Conservation (phyloP, 306 rosid species). For the Fagus sylvatica region DNA sequence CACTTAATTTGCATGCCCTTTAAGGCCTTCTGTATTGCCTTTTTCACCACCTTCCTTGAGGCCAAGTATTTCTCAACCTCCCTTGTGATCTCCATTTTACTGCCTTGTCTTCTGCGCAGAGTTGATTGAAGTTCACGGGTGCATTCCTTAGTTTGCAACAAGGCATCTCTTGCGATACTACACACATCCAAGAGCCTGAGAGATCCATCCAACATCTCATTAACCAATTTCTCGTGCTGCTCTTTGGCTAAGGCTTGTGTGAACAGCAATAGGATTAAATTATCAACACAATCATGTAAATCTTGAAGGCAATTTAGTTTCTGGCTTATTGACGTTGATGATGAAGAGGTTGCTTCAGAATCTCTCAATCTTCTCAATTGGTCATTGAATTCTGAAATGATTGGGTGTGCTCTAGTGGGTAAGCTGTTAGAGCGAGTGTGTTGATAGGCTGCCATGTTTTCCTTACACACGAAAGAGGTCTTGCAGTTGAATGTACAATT, state of each 20-base stretch:
- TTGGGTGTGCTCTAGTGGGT: neutral
- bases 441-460: neutral
- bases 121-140: neutral
- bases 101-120: neutral
- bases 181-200: constrained; percentile 43
- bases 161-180: constrained; percentile 27
- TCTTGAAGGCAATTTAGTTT: constrained; percentile 32
- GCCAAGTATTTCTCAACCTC: constrained; percentile 5
- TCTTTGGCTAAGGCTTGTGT: constrained; percentile 32
- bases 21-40: constrained; percentile 31
- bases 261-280: constrained; percentile 31
- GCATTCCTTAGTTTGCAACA: constrained; percentile 1
- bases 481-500: neutral
- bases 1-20: constrained; percentile 29
- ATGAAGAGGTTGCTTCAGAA: constrained; percentile 18
- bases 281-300: constrained; percentile 35
- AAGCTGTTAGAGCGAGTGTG: neutral
- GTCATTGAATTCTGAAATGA: neutral
- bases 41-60: constrained; percentile 12
- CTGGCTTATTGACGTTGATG: constrained; percentile 21
- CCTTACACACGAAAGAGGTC: neutral
- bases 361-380: constrained; percentile 24
- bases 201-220: constrained; percentile 43
- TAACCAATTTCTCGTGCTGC: constrained; percentile 33
- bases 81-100: neutral